Base-by-base conservation (phyloP, 192 early-diverging fungal genomes). In the Backusella liffmaniae region DNA sequence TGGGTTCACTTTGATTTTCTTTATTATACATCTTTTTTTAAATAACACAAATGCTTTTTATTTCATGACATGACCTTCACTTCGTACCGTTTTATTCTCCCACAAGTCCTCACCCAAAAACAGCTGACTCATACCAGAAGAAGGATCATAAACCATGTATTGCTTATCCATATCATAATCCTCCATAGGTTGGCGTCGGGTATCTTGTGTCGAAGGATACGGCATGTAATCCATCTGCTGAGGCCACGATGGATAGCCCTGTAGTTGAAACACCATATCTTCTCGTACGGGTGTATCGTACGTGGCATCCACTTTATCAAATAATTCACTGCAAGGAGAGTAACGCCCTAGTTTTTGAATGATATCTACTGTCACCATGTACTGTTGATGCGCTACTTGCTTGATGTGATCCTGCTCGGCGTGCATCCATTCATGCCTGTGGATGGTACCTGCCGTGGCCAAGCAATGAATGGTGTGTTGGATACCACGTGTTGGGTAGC, bases 381-480 rank as follows among this genome's bases (percentile, higher is more conserved):
- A 77, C 23, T 77, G 75, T 4, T 49, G 32, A 18, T 73, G 70
- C 18, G 82, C 82, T 8, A 29, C 41, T 53, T 76, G 53, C 13
- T 32, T 21, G 10, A 51, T 68, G 0, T 30, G 10, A 2, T 30
- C 66, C 30, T 73, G 56, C 26, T 51, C 51, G 0, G 35, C 34
- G 9, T 67, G 56, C 13, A 37, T 56, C 18, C 70, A 77, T 41
- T 77, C 78, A 37, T 77, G 42, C 39, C 72, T 66, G 49, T 90
- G 88, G 13, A 88, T 80, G 10, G 87, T 87, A 0, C 83, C 80
- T 15, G 88, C 85, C 0, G 80, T 81, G 32, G 86, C 78, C 16
- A 88, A 30, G 73, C 87, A 90, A 72, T 86, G 83, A n/a, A 87
- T 83, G 10, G 85, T 76, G 76, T 83, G 84, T 67, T 90, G 86